These are phyloP conservation scores for Saraca asoca DNA, from an alignment of 331 rosid species.

Conservation along the genomic window DNA sequence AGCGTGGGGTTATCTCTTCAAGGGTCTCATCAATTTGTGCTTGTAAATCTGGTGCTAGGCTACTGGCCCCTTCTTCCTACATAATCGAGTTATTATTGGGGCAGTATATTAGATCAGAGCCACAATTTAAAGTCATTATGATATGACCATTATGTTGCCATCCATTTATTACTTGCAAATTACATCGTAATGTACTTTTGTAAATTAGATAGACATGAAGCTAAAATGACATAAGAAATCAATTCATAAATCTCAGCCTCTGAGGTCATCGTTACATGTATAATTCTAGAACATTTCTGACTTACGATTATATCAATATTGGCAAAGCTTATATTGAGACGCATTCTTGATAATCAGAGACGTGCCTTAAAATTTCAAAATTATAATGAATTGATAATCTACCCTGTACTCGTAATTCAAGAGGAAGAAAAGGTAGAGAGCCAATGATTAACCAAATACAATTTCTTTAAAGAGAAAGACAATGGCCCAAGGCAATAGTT, in stretches of 20 bases:
- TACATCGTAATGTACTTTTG: background rate
- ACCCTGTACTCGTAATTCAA: background rate
- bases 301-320: background rate
- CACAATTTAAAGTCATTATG: background rate
- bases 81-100: conserved; percentile 22
- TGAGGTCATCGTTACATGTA: conserved; percentile 5
- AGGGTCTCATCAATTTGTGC: conserved; percentile 96
- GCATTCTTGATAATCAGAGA: background rate
- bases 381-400: background rate
- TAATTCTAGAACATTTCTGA: conserved; percentile 15
- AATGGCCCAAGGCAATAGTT: background rate
- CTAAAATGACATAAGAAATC: conserved; percentile 15
- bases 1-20: conserved; percentile 87
- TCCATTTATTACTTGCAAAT: conserved; percentile 14
- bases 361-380: background rate
- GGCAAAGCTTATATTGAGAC: background rate
- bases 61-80: conserved; percentile 98
- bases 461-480: background rate
- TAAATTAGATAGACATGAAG: conserved; percentile 8
- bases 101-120: conserved; percentile 28
- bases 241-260: conserved; percentile 24
- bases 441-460: background rate
- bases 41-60: conserved; percentile 88
- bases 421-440: background rate
- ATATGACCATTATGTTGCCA: background rate